Evolutionary conservation across 78 protist genomes (phyloP).

Genomic region (Dictyostelium discoideum): dicty_2.7 NC_007090.3:1817501-1818000

Average conservation of each 20-base stretch:
- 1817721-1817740: slow-evolving; percentile 52
- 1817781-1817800: slow-evolving; percentile 73
- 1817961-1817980: slow-evolving; percentile 39
- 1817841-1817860: slow-evolving; percentile 76
- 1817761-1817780: slow-evolving; percentile 81
- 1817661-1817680: slow-evolving; percentile 74
- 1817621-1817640: slow-evolving; percentile 63
- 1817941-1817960: slow-evolving; percentile 82
- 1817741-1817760: slow-evolving; percentile 13
- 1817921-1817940: slow-evolving; percentile 52
- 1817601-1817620: slow-evolving; percentile 79
- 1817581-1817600: slow-evolving; percentile 68
- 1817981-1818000: background rate
- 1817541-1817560: slow-evolving; percentile 57
- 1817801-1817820: slow-evolving; percentile 42
- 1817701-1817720: slow-evolving; percentile 69
- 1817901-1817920: slow-evolving; percentile 40
- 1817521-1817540: slow-evolving; percentile 80
- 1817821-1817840: slow-evolving; percentile 75
- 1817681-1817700: slow-evolving; percentile 46
- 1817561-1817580: slow-evolving; percentile 60
- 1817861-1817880: slow-evolving; percentile 67
- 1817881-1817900: slow-evolving; percentile 57
- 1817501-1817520: slow-evolving; percentile 56
- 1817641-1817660: slow-evolving; percentile 16